phyloP scores from a whole-genome alignment of 2,329 filamentous ascomycete species.

The Colletotrichum shisoi region DNA sequence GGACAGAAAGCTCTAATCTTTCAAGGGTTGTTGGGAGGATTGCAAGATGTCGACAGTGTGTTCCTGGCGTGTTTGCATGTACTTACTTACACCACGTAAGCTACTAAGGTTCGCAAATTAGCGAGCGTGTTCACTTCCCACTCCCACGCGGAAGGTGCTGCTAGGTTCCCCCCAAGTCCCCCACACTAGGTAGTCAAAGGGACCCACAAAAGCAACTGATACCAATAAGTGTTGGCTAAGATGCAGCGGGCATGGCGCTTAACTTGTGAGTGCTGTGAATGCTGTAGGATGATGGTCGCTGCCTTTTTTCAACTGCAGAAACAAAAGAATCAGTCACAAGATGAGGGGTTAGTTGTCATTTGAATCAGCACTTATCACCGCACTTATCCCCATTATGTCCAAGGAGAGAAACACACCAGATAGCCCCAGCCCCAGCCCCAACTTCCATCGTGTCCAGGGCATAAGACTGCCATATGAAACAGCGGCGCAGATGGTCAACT shows the following conservation, averaged over 20 bases:
- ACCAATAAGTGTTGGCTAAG: slow-evolving; percentile 17
- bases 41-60: slow-evolving; percentile 33
- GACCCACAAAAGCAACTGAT: slow-evolving; percentile 30
- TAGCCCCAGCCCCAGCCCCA: not conserved
- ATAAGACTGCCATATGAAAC: slow-evolving; percentile 24
- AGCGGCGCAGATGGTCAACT: slow-evolving; percentile 21
- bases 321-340: not conserved
- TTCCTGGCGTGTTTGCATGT: slow-evolving; percentile 24
- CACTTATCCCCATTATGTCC: too few relatives aligned
- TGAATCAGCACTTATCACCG: not conserved
- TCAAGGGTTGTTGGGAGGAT: slow-evolving; percentile 17
- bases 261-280: not conserved
- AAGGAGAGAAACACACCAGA: too few relatives aligned
- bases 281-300: not conserved
- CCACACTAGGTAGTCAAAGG: slow-evolving; percentile 30
- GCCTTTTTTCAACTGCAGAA: not conserved
- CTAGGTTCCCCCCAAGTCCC: slow-evolving; percentile 25
- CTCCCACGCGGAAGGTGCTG: slow-evolving; percentile 35
- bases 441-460: slow-evolving; percentile 8
- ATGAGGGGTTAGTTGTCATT: not conserved
- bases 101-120: slow-evolving; percentile 35
- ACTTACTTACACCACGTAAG: slow-evolving; percentile 40
- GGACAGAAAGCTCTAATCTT: slow-evolving; percentile 13
- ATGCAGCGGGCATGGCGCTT: not conserved
- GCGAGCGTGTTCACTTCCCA: slow-evolving; percentile 40